Conservation (phyloP, 805 yeast genomes). For the Scheffersomyces amazonensis region DNA sequence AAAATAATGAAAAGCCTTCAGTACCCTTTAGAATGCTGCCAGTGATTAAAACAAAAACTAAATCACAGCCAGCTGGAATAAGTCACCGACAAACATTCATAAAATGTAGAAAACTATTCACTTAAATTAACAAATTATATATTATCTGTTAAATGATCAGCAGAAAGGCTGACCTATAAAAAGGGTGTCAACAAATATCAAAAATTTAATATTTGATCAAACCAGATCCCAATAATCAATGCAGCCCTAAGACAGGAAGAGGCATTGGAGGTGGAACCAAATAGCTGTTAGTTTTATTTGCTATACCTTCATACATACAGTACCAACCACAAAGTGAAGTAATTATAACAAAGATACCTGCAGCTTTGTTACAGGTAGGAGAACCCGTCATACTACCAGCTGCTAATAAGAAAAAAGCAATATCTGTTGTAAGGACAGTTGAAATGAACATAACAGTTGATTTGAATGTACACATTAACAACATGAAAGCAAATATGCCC, state of each 20-base stretch:
- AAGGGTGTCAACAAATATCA: not conserved
- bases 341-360: slow-evolving; percentile 57
- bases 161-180: not conserved
- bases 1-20: not conserved
- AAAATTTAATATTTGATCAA: not conserved
- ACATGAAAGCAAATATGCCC: slow-evolving; percentile 61
- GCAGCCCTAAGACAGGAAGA: slow-evolving; percentile 29
- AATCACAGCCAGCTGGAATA: not conserved
- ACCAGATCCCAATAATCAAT: not conserved
- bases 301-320: slow-evolving; percentile 60
- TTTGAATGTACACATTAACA: slow-evolving; percentile 52
- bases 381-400: slow-evolving; percentile 47
- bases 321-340: slow-evolving; percentile 57
- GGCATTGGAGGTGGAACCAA: slow-evolving; percentile 46
- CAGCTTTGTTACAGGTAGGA: slow-evolving; percentile 46
- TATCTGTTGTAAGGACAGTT: slow-evolving; percentile 44
- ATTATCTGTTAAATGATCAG: not conserved
- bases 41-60: not conserved
- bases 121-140: not conserved
- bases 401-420: slow-evolving; percentile 55
- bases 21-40: not conserved
- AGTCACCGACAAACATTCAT: not conserved
- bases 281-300: slow-evolving; percentile 57
- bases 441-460: slow-evolving; percentile 49
- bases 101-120: too few relatives aligned